Base-by-base conservation (phyloP, 2,329 filamentous ascomycete species). In the Neopestalotiopsis sp. region DNA sequence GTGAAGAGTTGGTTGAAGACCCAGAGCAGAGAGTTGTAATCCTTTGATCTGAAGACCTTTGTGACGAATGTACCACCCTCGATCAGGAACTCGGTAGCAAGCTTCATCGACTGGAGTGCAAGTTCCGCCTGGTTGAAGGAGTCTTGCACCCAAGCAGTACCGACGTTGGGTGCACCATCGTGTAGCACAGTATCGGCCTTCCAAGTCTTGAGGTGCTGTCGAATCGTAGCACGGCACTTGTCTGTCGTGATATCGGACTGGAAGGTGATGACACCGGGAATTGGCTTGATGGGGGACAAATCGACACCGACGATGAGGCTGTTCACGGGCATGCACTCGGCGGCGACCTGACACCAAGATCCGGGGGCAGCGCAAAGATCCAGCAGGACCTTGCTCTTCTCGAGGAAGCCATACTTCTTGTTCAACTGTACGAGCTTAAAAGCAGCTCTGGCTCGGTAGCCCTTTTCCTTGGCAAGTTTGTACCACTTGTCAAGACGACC, bases 401-500 rank as follows among this genome's bases (percentile, higher is more conserved):
- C 94, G 75, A 99, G 86, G 82, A 99, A 99, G 74, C 94, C 93
- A 92, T 97, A 99, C 81, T 98, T 98, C 84, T 98, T 98, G 85
- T 99, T 99, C 76, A 99, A 85, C 81, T 99, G 95, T 74, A 99
- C 95, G 75, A 99, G 84, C 84, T 99, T 99, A 88, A 98, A 98
- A 68, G 96, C 95, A 75, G 96, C 95, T 88, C 96, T 90, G 71
- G 96, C 95, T 77, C 96, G 89, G 59, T 98, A 99, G 71, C 96
- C 96, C 82, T 98, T 98, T 81, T 99, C 96, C 83, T 99, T 99
- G 71, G 96, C 96, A 77, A 98, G 91, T 80, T 95, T 95, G 84
- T 98, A 99, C 94, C 95, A 98, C 83, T 98, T 98, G 83, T 99
- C 96, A 77, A 98, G 88, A 89, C 95, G 95, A 82, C 95, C 95